Evolutionary conservation across 805 yeast species (phyloP).

Genomic region (Metschnikowia hibisci): DNA sequence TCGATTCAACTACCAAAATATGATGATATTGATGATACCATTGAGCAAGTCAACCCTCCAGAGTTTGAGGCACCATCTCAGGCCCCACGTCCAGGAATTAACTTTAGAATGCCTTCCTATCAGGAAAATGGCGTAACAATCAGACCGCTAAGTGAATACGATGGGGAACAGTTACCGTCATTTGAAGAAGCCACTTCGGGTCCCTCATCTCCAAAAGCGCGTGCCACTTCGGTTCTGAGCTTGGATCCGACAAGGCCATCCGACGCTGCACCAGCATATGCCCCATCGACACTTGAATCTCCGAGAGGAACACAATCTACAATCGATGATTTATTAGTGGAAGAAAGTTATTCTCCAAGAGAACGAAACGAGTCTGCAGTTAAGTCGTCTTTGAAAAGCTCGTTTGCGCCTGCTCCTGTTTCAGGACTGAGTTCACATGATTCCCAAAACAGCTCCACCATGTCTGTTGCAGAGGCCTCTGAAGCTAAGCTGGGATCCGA

Average conservation of each 20-base stretch:
- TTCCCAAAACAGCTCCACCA: background rate
- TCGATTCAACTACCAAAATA: conserved; percentile 41
- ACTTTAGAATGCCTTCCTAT: conserved; percentile 39
- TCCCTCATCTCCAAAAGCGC: conserved; percentile 25
- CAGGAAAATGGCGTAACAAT: conserved; percentile 31
- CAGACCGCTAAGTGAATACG: conserved; percentile 22
- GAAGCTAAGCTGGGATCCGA: conserved; percentile 3
- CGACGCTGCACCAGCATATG: conserved; percentile 34
- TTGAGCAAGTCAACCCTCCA: conserved; percentile 1
- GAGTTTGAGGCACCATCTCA: background rate
- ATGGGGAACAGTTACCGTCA: conserved; percentile 45
- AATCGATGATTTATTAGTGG: conserved; percentile 29
- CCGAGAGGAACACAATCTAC: conserved; percentile 10
- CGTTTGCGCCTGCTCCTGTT: conserved; percentile 28
- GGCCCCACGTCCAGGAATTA: conserved; percentile 22
- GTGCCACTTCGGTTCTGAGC: conserved; percentile 39
- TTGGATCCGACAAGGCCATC: conserved; percentile 27
- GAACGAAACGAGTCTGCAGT: conserved; percentile 20
- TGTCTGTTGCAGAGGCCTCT: background rate
- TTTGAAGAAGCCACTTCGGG: conserved; percentile 66
- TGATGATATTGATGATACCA: conserved; percentile 21
- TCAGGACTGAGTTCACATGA: background rate
- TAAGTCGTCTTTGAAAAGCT: conserved; percentile 28
- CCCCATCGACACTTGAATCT: conserved; percentile 1
- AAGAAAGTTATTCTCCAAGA: conserved; percentile 5